Percentiles rank a stretch among this genome's conserved stretches.
Conservation (phyloP, 345 rosid genomes). For the Eutrema japonicum region DNA sequence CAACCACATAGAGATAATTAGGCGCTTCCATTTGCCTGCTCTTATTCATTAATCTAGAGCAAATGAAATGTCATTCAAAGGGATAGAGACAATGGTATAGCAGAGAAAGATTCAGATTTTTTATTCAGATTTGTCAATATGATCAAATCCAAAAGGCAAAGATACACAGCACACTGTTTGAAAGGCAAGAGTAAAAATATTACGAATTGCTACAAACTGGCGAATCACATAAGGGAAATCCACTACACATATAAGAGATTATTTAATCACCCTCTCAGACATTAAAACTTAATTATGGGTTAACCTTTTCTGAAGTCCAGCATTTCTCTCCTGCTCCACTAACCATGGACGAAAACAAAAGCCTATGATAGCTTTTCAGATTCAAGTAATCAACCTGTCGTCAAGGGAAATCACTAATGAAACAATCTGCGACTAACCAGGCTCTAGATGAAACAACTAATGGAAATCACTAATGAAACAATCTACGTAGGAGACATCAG, state of each 20-base stretch:
- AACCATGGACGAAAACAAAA: slow-evolving; percentile 51
- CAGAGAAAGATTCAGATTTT: slow-evolving; percentile 27
- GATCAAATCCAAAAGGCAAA: slow-evolving; percentile 8
- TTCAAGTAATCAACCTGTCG: slow-evolving; percentile 88
- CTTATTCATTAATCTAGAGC: slow-evolving; percentile 10
- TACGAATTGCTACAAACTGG: slow-evolving; percentile 18
- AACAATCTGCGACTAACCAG: neutral
- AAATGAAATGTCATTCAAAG: slow-evolving; percentile 30
- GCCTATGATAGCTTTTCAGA: slow-evolving; percentile 78
- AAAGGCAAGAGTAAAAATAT: slow-evolving; percentile 2
- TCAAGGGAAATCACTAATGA: slow-evolving; percentile 3
- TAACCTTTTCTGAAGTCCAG: slow-evolving; percentile 72
- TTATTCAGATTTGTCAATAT: slow-evolving; percentile 16
- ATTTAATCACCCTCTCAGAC: slow-evolving; percentile 9
- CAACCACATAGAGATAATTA: neutral
- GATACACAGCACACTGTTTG: slow-evolving; percentile 20
- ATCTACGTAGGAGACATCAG: neutral
- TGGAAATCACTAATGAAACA: no score
- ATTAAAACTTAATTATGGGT: slow-evolving; percentile 47
- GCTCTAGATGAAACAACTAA: no score
- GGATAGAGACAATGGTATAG: slow-evolving; percentile 23
- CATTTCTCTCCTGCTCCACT: slow-evolving; percentile 52
- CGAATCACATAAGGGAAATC: slow-evolving; percentile 7
- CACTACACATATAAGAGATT: slow-evolving; percentile 6
- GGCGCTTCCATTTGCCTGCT: slow-evolving; percentile 14